A percentile compares a stretch with the other conserved stretches of the same genome.
Evolutionary conservation across 2,329 filamentous ascomycete genomes (phyloP).

Genomic region (Curvularia eragrostidis): DNA sequence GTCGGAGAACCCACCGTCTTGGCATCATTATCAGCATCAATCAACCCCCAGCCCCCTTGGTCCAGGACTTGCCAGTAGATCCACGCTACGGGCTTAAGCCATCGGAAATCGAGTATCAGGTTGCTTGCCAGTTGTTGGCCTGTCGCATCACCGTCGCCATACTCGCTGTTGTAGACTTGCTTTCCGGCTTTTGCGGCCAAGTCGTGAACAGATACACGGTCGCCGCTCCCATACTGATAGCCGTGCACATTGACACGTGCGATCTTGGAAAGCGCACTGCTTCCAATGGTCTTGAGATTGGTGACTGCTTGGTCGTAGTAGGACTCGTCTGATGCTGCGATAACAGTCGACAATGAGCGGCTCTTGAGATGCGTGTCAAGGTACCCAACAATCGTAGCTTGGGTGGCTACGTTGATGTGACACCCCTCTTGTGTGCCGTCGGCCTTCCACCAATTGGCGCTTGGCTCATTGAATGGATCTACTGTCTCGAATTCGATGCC

Average conservation of each 20-base stretch:
- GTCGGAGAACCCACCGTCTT: conserved; percentile 10
- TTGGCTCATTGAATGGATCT: conserved; percentile 17
- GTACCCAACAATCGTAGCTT: conserved; percentile 9
- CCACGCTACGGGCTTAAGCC: conserved; percentile 14
- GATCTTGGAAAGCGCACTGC: conserved; percentile 14
- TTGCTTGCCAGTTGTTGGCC: conserved; percentile 10
- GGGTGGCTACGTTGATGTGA: conserved; percentile 12
- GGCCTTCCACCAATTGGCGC: conserved; percentile 18
- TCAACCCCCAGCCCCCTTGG: conserved; percentile 11
- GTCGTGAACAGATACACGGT: conserved; percentile 7
- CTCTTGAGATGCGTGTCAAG: conserved; percentile 12
- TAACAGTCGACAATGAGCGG: conserved; percentile 8
- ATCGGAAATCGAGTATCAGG: conserved; percentile 11
- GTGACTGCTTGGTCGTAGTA: conserved; percentile 17
- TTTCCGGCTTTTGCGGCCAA: conserved; percentile 9
- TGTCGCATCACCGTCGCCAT: conserved; percentile 10
- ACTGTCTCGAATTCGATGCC: conserved; percentile 14
- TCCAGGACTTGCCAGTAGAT: conserved; percentile 16
- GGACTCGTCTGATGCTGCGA: conserved; percentile 15
- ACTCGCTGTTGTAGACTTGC: conserved; percentile 15
- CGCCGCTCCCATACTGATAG: conserved; percentile 12
- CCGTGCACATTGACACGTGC: conserved; percentile 13
- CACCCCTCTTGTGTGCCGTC: conserved; percentile 19
- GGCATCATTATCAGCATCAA: conserved; percentile 16
- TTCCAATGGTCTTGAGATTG: conserved; percentile 11